Percentiles rank a stretch among this genome's conserved stretches.
Evolutionary conservation across 2,329 filamentous ascomycete genomes (phyloP).

Genomic region (Sordariomycetes sp.): DNA sequence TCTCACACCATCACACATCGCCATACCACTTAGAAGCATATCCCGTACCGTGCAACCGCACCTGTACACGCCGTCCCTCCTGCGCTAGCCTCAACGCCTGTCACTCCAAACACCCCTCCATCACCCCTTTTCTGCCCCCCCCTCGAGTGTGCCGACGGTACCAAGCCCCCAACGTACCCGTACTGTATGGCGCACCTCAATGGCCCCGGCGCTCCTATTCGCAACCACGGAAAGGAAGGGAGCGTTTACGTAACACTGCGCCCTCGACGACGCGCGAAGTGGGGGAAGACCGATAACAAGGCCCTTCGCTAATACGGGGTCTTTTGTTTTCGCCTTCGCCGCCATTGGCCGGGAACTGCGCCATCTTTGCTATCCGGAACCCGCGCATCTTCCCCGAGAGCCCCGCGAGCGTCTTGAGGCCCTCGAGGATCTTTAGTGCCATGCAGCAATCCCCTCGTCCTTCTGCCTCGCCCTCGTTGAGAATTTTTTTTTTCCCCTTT

Average conservation of each 20-base stretch:
- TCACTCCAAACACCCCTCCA: neutral
- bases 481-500: too few relatives aligned
- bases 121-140: too few relatives aligned
- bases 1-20: neutral
- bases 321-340: neutral
- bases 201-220: neutral
- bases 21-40: too few relatives aligned
- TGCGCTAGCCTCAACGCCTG: neutral
- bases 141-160: too few relatives aligned
- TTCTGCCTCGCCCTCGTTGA: too few relatives aligned
- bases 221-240: neutral
- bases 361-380: too few relatives aligned
- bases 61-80: neutral
- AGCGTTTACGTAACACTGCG: neutral
- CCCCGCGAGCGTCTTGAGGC: too few relatives aligned
- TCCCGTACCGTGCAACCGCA: too few relatives aligned
- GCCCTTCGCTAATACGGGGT: neutral
- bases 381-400: too few relatives aligned
- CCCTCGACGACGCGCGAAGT: neutral
- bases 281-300: neutral
- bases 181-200: neutral
- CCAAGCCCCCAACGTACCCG: neutral
- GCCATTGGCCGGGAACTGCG: too few relatives aligned
- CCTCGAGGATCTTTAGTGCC: too few relatives aligned
- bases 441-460: too few relatives aligned